phyloP scores from a whole-genome alignment of 202 grass and related monocot genomes.

The Carex arenaria region DNA sequence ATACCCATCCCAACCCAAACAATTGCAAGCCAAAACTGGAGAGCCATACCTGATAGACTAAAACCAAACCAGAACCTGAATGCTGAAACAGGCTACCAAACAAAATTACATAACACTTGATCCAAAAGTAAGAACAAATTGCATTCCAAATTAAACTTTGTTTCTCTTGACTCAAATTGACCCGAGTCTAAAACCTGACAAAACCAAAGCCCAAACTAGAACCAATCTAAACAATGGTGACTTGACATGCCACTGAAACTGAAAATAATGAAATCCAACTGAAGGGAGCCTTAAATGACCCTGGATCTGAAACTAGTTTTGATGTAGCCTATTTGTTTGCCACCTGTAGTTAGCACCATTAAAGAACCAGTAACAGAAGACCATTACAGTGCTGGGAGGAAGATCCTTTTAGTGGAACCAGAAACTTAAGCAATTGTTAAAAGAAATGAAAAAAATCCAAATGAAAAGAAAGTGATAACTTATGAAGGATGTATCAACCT shows the following conservation, averaged over 20 bases:
- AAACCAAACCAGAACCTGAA: not conserved
- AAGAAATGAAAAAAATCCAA: not conserved
- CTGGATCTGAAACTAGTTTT: not conserved
- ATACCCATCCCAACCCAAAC: not conserved
- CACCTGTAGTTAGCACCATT: not conserved
- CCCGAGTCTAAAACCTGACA: too few relatives aligned
- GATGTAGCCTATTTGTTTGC: not conserved
- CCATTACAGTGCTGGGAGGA: not conserved
- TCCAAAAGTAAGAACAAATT: not conserved
- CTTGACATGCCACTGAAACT: not conserved
- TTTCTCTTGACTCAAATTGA: not conserved
- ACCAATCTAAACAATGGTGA: not conserved
- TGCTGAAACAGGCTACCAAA: not conserved
- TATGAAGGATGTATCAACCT: constrained; percentile 48
- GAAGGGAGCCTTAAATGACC: not conserved
- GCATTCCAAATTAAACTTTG: not conserved
- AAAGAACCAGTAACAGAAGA: not conserved
- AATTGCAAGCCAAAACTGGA: not conserved
- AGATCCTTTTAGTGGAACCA: not conserved
- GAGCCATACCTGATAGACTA: not conserved
- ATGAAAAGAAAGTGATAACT: constrained; percentile 3
- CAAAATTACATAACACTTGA: not conserved
- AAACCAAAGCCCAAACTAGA: not conserved
- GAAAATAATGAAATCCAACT: not conserved
- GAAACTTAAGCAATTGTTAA: not conserved